Evolutionary conservation across 257 asterid species (phyloP), one percentile per base, ranked within the genome.

Genomic region (Fraxinus cuspidata): DNA sequence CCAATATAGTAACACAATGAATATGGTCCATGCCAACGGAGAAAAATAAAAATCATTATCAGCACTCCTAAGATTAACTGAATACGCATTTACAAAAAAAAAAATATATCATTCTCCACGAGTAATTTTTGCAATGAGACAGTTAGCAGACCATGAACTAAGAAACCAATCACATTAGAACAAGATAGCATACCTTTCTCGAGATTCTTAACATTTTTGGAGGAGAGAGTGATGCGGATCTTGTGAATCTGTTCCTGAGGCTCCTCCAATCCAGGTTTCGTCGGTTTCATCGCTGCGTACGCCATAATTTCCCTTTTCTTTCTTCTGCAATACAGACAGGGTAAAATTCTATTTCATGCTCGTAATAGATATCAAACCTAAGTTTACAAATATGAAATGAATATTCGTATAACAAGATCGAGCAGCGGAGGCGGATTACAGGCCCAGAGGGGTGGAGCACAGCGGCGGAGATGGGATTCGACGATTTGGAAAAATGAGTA

Each of bases 141-240:
- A 6, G 37, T n/a, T 16, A 64, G 35, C 15, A 11, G 38, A 74
- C 16, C 32, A 35, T 10, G 21, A 68, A 5, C n/a, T 63, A 8
- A 37, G 29, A 9, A 31, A 27, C 1, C 64, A 27, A 44, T 53
- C 11, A 66, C 56, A 40, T 1, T 60, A 28, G n/a, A 7, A 60
- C 21, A 74, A 12, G 18, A 9, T 13, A 35, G 23, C 49, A 15
- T n/a, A 84, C 91, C 87, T 81, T 87, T 87, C 67, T 87, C 90
- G 23, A 87, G 83, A 77, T 87, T 87, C 53, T 87, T 83, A 1
- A 87, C 89, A 63, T 85, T 81, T 60, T 83, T 83, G 32, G 86
- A 81, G 19, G 92, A 85, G 7, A 88, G 77, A 23, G 92, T 88
- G 80, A 84, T 85, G 18, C 88, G 87, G 83, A 88, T 88, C 83